These are phyloP conservation scores for Penicillium paneum DNA, from an alignment of 2,329 filamentous ascomycete genomes.

Conservation along the genomic window DNA sequence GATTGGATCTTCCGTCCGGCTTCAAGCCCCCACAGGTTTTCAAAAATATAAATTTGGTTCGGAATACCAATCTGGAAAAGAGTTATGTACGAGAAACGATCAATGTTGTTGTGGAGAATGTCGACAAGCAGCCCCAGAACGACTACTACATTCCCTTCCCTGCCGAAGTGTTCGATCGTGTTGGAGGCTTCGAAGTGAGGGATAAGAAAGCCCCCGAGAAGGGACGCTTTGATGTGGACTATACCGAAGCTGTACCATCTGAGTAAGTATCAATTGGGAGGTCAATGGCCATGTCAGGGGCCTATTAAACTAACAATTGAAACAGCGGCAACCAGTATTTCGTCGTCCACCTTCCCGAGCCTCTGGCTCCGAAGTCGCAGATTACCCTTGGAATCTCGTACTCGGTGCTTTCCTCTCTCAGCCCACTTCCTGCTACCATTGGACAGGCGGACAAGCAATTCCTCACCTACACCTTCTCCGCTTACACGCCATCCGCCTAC, in stretches of 20 bases:
- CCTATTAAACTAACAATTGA: conserved; percentile 7
- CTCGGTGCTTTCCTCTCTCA: conserved; percentile 73
- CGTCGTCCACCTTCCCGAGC: conserved; percentile 71
- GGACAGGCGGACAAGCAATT: conserved; percentile 84
- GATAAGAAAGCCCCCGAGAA: conserved; percentile 77
- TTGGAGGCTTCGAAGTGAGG: conserved; percentile 86
- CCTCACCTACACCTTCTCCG: conserved; percentile 79
- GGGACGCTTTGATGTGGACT: conserved; percentile 65
- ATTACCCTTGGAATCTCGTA: conserved; percentile 86
- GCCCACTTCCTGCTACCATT: conserved; percentile 76
- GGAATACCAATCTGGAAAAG: conserved; percentile 89
- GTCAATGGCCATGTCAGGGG: conserved; percentile 36
- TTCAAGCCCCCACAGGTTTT: conserved; percentile 90
- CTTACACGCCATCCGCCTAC: conserved; percentile 81
- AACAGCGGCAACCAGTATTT: conserved; percentile 74
- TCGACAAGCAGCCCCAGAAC: conserved; percentile 71
- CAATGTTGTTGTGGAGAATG: conserved; percentile 92
- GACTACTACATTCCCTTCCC: conserved; percentile 92
- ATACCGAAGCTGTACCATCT: conserved; percentile 58
- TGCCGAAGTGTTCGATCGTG: conserved; percentile 66
- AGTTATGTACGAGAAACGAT: conserved; percentile 84
- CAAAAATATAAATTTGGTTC: conserved; percentile 88
- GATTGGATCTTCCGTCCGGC: conserved; percentile 38
- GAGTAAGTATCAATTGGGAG: conserved; percentile 54
- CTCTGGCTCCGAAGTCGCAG: conserved; percentile 72